A percentile compares a stretch with the other conserved stretches of the same genome.
These are phyloP conservation scores for Darksidea phi DNA, from an alignment of 495 filamentous ascomycete genomes.

Conservation along the genomic window DNA sequence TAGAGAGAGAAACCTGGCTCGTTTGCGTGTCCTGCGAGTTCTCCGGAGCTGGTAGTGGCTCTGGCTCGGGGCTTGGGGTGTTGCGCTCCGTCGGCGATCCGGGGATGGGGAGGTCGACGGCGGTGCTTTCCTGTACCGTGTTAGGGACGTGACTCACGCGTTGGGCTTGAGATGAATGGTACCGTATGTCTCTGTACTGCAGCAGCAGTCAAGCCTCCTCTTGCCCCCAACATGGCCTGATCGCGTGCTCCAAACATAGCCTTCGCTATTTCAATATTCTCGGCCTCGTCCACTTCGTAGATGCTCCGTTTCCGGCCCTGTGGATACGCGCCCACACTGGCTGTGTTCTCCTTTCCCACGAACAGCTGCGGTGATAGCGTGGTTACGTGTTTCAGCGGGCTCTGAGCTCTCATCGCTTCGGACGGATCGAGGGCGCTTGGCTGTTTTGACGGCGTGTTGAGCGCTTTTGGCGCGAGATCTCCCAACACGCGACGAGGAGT, in stretches of 20 bases:
- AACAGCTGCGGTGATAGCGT: constrained; percentile 27
- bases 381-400: constrained; percentile 35
- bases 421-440: not conserved
- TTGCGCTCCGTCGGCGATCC: constrained; percentile 23
- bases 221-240: not conserved
- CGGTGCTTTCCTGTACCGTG: not conserved
- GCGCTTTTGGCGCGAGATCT: constrained; percentile 33
- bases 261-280: constrained; percentile 16
- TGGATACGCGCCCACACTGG: not conserved
- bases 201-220: not conserved
- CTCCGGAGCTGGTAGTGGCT: not conserved
- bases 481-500: constrained; percentile 32
- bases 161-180: not conserved
- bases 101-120: not conserved
- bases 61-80: constrained; percentile 13
- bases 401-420: constrained; percentile 15
- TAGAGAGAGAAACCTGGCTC: constrained; percentile 21
- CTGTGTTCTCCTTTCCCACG: constrained; percentile 20
- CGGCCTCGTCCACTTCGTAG: constrained; percentile 30
- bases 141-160: constrained; percentile 16
- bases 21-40: constrained; percentile 16
- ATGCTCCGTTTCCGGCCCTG: constrained; percentile 31
- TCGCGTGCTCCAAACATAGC: constrained; percentile 10
- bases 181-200: constrained; percentile 18
- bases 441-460: constrained; percentile 27